phyloP scores from a whole-genome alignment of 768 basidiomycete genomes.

The Macrolepiota fuliginosa region DNA sequence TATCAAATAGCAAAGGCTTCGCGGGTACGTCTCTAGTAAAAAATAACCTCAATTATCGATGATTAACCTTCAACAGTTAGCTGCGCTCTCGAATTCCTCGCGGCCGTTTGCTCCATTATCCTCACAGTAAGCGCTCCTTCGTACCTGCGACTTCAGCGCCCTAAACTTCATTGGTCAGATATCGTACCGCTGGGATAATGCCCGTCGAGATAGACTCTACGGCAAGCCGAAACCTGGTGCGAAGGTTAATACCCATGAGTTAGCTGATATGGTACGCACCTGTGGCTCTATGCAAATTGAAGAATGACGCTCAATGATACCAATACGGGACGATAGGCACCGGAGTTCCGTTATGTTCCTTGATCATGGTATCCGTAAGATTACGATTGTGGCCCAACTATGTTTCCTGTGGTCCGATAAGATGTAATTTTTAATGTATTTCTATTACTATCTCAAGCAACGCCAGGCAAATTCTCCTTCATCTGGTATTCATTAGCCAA shows the following conservation, averaged over 20 bases:
- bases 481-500: too few species aligned
- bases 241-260: constrained; percentile 57
- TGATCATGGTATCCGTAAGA: background rate
- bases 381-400: too few species aligned
- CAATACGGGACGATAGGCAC: constrained; percentile 39
- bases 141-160: background rate
- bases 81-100: constrained; percentile 53
- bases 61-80: constrained; percentile 30
- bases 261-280: constrained; percentile 60
- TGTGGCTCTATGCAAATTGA: background rate
- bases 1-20: constrained; percentile 50
- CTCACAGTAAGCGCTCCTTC: constrained; percentile 42
- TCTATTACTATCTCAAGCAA: too few species aligned
- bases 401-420: too few species aligned
- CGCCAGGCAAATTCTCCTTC: too few species aligned
- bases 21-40: constrained; percentile 34
- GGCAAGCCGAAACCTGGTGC: constrained; percentile 47
- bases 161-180: constrained; percentile 35
- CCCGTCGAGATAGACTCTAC: constrained; percentile 47
- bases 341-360: constrained; percentile 51
- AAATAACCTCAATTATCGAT: background rate
- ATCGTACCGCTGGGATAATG: constrained; percentile 64
- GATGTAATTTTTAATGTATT: too few species aligned
- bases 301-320: background rate
- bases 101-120: constrained; percentile 47